These are phyloP conservation scores for Meredithiella fracta DNA, from an alignment of 2,329 filamentous ascomycete species.

Conservation along the genomic window DNA sequence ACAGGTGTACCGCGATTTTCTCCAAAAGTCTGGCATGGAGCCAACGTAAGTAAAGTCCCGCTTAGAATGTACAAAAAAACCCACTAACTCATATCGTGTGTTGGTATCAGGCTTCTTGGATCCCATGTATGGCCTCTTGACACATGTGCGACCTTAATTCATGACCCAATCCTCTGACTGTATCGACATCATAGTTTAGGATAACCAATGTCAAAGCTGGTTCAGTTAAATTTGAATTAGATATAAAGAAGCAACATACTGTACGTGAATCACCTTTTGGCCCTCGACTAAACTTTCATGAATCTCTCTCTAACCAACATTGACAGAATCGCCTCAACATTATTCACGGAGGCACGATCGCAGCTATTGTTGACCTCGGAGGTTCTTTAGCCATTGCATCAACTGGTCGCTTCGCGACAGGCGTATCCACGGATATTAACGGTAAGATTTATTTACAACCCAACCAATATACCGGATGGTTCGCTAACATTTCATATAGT, in stretches of 20 bases:
- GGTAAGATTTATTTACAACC: constrained; percentile 25
- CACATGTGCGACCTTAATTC: background rate
- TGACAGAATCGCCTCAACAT: constrained; percentile 57
- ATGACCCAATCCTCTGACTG: background rate
- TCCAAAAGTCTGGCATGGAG: constrained; percentile 71
- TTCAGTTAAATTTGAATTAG: constrained; percentile 57
- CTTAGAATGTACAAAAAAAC: background rate
- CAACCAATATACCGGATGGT: too few species aligned
- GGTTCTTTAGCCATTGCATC: constrained; percentile 50
- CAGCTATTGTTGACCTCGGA: constrained; percentile 54
- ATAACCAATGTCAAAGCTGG: constrained; percentile 48
- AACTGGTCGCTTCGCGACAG: constrained; percentile 44
- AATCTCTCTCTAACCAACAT: background rate
- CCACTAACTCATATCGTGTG: background rate
- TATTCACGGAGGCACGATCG: constrained; percentile 63
- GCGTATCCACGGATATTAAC: constrained; percentile 49
- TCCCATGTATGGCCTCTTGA: constrained; percentile 22
- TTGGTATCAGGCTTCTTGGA: constrained; percentile 24
- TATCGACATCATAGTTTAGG: constrained; percentile 36
- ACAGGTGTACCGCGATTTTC: constrained; percentile 74
- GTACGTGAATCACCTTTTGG: constrained; percentile 28
- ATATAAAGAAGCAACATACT: constrained; percentile 59
- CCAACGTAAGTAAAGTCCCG: constrained; percentile 26
- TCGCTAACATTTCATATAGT: too few species aligned
- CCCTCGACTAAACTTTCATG: background rate